Conservation (phyloP, 768 basidiomycete species). For the Tremella fuciformis region DNA sequence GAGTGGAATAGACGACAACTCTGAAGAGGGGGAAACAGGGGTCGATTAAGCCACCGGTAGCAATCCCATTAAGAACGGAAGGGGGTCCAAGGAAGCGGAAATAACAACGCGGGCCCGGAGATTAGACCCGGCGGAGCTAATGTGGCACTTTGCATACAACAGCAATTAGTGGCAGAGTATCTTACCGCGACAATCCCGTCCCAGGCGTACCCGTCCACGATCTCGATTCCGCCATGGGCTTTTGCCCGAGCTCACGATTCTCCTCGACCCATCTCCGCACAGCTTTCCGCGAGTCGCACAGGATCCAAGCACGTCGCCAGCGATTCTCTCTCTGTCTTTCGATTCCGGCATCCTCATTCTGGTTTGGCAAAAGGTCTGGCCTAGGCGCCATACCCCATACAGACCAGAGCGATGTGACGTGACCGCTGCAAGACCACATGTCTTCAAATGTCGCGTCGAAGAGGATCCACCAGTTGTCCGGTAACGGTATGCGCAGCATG, state of each 20-base stretch:
- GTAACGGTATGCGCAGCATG: slow-evolving; percentile 66
- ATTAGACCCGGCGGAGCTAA: slow-evolving; percentile 5
- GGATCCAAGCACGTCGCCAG: slow-evolving; percentile 42
- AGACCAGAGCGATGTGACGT: slow-evolving; percentile 70
- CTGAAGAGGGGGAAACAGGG: not conserved
- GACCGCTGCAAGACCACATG: slow-evolving; percentile 78
- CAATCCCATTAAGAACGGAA: not conserved
- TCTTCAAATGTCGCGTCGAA: slow-evolving; percentile 92
- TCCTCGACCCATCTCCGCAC: slow-evolving; percentile 80
- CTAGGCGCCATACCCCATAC: slow-evolving; percentile 36
- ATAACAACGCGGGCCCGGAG: too few relatives aligned
- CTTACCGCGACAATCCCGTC: too few relatives aligned
- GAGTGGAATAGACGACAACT: not conserved
- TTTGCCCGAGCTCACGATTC: slow-evolving; percentile 16
- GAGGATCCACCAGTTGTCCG: slow-evolving; percentile 85
- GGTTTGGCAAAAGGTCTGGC: not conserved
- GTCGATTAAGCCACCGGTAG: not conserved
- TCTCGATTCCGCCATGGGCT: too few relatives aligned
- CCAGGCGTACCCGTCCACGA: too few relatives aligned
- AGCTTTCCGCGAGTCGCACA: slow-evolving; percentile 72
- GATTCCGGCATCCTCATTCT: slow-evolving; percentile 53
- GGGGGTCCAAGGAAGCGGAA: not conserved
- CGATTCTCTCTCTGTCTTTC: slow-evolving; percentile 55
- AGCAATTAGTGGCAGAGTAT: too few relatives aligned
- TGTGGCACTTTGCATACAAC: not conserved